Evolutionary conservation across 2,329 filamentous ascomycete species (phyloP), one percentile per base, ranked within the genome.

Genomic region (Colletotrichum sp.): DNA sequence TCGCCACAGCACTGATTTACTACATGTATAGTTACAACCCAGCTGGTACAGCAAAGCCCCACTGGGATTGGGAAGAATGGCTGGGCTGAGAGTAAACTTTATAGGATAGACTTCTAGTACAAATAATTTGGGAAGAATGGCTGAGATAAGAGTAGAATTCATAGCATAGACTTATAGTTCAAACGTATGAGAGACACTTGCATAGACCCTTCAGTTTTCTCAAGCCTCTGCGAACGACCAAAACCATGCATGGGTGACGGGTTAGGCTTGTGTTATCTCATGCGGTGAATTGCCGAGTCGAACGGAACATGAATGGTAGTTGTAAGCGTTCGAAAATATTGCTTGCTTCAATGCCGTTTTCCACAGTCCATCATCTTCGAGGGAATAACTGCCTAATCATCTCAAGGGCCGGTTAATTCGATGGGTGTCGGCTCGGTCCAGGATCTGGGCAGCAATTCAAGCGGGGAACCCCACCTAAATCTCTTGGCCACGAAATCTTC

Each of bases 401-500:
- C 10, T 48, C 3, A 21, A 48, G 43, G n/a, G 3, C 43, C 43
- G 18, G 0, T 21, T n/a, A 1, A 12, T 21, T 21, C 10, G 36
- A 18, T 8, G 16, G 36, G 16, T 39, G 36, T 39, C 16, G 36
- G 9, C 36, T 18, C 16, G 16, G 36, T 39, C 43, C 43, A n/a
- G 43, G 43, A 52, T 52, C 10, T 52, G n/a, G 6, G 43, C 12
- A 21, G n/a, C 30, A 60, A 10, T 34, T 39, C 68, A 60, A 57
- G 55, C 48, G 68, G 68, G 13, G 57, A 63, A 52, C 36, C 55
- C 69, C 43, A 39, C 24, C 16, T 0, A 21, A 63, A 72, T n/a
- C 36, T 61, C 71, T 72, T 72, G 71, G 71, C 64, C 71, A 63
- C 7, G 16, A 72, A 72, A 63, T 32, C 36, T 60, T 8, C 64